These are phyloP conservation scores for Kodamaea kaohsiungensis DNA, from an alignment of 805 yeast genomes.

Conservation along the genomic window DNA sequence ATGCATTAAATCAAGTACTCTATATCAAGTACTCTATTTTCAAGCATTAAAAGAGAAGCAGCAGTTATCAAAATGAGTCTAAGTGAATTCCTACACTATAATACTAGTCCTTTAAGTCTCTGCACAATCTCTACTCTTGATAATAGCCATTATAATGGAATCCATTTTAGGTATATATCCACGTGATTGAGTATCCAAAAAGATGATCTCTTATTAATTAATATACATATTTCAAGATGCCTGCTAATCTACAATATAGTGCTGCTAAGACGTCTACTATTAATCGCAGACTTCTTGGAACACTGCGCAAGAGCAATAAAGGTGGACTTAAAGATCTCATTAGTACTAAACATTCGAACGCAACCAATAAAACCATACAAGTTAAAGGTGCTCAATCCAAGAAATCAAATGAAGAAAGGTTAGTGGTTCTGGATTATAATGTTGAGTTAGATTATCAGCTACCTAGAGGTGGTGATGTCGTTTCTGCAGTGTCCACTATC, in stretches of 20 bases:
- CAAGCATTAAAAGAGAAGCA: no score
- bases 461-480: constrained; percentile 28
- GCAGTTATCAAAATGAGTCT: no score
- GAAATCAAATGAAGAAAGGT: neutral
- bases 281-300: constrained; percentile 18
- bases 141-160: no score
- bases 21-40: no score
- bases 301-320: constrained; percentile 8
- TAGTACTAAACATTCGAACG: constrained; percentile 4
- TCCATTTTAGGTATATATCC: no score
- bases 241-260: constrained; percentile 29
- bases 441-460: constrained; percentile 42
- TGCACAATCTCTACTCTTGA: no score
- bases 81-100: no score
- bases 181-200: neutral
- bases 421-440: constrained; percentile 32
- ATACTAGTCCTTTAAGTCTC: no score
- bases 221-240: constrained; percentile 5
- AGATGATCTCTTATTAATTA: neutral
- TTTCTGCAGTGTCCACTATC: constrained; percentile 34
- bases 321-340: neutral
- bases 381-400: neutral
- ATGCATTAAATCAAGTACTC: no score
- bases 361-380: constrained; percentile 8
- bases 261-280: constrained; percentile 43